Conservation (phyloP, 345 rosid species). For the Ricinus communis region DNA sequence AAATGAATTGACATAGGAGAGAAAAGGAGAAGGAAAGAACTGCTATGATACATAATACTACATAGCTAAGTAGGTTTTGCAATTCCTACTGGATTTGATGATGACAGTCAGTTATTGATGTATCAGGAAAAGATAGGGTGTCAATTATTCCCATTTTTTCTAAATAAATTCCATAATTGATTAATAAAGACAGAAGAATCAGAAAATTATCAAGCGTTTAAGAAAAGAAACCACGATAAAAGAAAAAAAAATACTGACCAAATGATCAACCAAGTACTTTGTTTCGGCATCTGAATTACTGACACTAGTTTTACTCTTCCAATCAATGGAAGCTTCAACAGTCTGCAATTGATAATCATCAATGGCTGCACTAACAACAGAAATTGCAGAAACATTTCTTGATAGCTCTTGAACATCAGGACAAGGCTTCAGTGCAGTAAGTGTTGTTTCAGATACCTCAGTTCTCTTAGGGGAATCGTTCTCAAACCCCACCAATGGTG, state of each 20-base stretch:
- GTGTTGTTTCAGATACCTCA: constrained; percentile 32
- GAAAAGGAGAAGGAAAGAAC: neutral
- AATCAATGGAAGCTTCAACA: constrained; percentile 24
- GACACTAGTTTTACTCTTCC: constrained; percentile 12
- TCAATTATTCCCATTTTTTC: neutral
- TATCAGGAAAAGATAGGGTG: no score
- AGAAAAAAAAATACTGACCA: constrained; percentile 16
- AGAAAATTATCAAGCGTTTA: neutral
- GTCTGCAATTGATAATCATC: constrained; percentile 40
- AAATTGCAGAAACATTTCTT: constrained; percentile 39
- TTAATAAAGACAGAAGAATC: neutral
- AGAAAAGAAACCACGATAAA: neutral
- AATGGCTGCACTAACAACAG: constrained; percentile 25
- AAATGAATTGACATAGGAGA: neutral
- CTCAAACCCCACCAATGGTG: constrained; percentile 38
- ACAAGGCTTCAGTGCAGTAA: constrained; percentile 30
- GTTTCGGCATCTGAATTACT: constrained; percentile 18
- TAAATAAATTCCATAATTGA: neutral
- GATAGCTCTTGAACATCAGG: constrained; percentile 28
- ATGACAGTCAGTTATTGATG: neutral
- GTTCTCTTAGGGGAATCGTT: constrained; percentile 42
- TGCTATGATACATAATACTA: neutral
- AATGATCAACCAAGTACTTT: constrained; percentile 20
- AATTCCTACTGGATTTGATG: neutral
- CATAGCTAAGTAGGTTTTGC: no score